Evolutionary conservation across 352 stramenopile species (phyloP).

Genomic region (Phytophthora agathidicida): DNA sequence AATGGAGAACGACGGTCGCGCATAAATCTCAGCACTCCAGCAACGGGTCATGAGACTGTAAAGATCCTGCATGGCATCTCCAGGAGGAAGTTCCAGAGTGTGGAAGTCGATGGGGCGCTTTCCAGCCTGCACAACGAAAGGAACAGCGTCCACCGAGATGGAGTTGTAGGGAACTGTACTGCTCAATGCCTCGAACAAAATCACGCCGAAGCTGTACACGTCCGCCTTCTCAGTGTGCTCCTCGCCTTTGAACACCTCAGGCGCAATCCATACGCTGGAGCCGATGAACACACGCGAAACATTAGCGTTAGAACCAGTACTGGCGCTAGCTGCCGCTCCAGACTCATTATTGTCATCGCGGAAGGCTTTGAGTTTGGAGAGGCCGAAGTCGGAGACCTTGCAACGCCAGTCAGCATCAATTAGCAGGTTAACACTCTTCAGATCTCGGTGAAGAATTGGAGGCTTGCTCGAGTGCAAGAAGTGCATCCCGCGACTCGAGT

Average conservation of each 20-base stretch:
- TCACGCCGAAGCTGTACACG: constrained; percentile 89
- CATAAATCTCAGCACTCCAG: constrained; percentile 73
- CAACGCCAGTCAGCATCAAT: constrained; percentile 89
- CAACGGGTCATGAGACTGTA: constrained; percentile 76
- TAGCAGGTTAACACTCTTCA: constrained; percentile 92
- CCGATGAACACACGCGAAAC: constrained; percentile 68
- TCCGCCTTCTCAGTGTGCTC: constrained; percentile 89
- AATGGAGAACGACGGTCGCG: constrained; percentile 80
- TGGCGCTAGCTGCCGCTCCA: background rate
- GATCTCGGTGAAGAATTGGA: constrained; percentile 89
- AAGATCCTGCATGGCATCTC: constrained; percentile 67
- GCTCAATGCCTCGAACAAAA: constrained; percentile 78
- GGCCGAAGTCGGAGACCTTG: constrained; percentile 91
- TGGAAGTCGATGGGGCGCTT: constrained; percentile 84
- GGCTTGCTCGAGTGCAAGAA: constrained; percentile 91
- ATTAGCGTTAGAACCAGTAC: constrained; percentile 16
- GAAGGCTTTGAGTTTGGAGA: constrained; percentile 87
- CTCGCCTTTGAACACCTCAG: constrained; percentile 89
- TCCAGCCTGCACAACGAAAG: constrained; percentile 77
- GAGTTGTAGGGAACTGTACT: constrained; percentile 72
- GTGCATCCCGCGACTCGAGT: constrained; percentile 89
- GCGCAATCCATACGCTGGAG: constrained; percentile 91
- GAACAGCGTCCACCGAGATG: constrained; percentile 83
- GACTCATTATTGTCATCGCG: constrained; percentile 59
- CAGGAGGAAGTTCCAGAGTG: constrained; percentile 51